Evolutionary conservation across 148 eudicot species (phyloP).

Genomic region (Camellia lanceoleosa): DNA sequence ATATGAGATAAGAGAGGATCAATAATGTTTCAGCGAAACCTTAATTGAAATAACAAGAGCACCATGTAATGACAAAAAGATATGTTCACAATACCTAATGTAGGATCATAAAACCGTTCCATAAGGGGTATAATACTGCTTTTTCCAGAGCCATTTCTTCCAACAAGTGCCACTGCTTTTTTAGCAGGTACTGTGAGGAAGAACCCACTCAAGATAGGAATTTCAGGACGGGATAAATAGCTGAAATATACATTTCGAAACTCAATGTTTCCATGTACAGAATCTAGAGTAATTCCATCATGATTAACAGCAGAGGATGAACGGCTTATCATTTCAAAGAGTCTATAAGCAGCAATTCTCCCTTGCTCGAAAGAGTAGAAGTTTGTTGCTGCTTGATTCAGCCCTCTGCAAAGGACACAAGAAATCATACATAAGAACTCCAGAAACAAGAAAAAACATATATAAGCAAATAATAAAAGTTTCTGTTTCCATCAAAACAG

Average conservation of each 20-base stretch:
- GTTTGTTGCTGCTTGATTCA: slow-evolving; percentile 99
- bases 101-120: slow-evolving; percentile 99
- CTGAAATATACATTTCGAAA: slow-evolving; percentile 98
- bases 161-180: slow-evolving; percentile 97
- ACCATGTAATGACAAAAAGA: not conserved
- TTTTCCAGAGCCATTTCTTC: slow-evolving; percentile 97
- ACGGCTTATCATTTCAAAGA: slow-evolving; percentile 96
- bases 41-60: not conserved
- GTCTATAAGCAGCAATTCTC: slow-evolving; percentile 95
- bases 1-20: not conserved
- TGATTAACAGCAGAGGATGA: slow-evolving; percentile 75
- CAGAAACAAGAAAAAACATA: not conserved
- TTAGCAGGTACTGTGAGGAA: slow-evolving; percentile 94
- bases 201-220: slow-evolving; percentile 97
- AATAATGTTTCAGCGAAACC: not conserved
- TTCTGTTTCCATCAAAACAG: not conserved
- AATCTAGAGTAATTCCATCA: slow-evolving; percentile 61
- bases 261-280: slow-evolving; percentile 93
- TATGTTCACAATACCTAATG: slow-evolving; percentile 58
- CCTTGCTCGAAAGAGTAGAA: slow-evolving; percentile 99
- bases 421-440: slow-evolving; percentile 7
- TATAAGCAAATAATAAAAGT: not conserved
- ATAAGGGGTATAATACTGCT: slow-evolving; percentile 98
- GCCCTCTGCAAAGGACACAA: slow-evolving; percentile 54
- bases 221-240: slow-evolving; percentile 94